Conservation (phyloP, 495 filamentous ascomycete genomes). For the Penicillium odoratum region DNA sequence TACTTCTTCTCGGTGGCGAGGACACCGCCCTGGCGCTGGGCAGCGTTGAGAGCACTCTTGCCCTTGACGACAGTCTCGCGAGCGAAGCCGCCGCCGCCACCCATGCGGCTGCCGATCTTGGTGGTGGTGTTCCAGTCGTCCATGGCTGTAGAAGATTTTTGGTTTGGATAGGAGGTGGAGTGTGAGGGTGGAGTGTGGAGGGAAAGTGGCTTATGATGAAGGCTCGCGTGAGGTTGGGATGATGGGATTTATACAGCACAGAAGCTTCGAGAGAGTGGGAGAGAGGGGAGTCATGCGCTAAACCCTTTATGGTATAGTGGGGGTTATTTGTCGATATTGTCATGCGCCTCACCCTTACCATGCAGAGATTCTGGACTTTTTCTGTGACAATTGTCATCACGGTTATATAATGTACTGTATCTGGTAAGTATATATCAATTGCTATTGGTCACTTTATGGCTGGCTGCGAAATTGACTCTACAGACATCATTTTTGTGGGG, state of each 20-base stretch:
- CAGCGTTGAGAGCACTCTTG: constrained; percentile 85
- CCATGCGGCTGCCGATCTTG: constrained; percentile 83
- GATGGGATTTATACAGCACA: constrained; percentile 43
- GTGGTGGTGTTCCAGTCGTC: constrained; percentile 84
- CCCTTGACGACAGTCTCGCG: constrained; percentile 88
- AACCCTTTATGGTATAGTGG: constrained; percentile 21
- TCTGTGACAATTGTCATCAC: not conserved
- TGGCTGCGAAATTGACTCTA: not conserved
- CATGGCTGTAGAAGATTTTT: constrained; percentile 26
- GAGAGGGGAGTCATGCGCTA: constrained; percentile 37
- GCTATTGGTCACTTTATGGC: not conserved
- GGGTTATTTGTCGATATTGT: constrained; percentile 2
- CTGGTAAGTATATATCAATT: not conserved
- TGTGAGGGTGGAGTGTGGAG: constrained; percentile 8
- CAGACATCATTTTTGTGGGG: not conserved
- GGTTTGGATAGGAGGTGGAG: constrained; percentile 3
- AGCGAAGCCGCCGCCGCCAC: constrained; percentile 54
- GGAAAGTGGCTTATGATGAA: constrained; percentile 14
- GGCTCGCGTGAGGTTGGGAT: constrained; percentile 33
- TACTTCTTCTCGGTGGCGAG: constrained; percentile 94
- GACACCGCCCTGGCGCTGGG: constrained; percentile 72
- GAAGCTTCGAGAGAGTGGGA: constrained; percentile 47
- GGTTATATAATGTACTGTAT: not conserved
- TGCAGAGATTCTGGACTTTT: not conserved
- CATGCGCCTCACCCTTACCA: not conserved